phyloP scores from a whole-genome alignment of 208 protist genomes.

The Leishmania martiniquensis region DNA sequence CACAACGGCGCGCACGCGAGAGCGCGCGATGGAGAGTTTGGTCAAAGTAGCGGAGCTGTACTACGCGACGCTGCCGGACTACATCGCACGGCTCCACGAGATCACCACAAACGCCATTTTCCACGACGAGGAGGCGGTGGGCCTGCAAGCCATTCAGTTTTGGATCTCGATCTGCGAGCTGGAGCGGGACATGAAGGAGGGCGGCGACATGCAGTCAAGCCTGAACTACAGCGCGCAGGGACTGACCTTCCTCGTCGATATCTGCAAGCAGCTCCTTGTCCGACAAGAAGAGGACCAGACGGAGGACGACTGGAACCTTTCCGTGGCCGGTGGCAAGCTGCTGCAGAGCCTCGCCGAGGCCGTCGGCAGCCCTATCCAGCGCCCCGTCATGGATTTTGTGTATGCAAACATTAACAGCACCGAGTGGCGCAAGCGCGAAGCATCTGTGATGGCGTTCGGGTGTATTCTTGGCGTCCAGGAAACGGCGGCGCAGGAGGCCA shows the following conservation, averaged over 20 bases:
- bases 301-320: constrained; percentile 95
- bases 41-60: constrained; percentile 96
- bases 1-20: constrained; percentile 61
- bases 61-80: constrained; percentile 93
- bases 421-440: constrained; percentile 96
- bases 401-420: constrained; percentile 87
- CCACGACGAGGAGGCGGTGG: constrained; percentile 91
- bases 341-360: constrained; percentile 87
- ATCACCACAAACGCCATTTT: constrained; percentile 93
- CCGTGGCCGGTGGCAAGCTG: constrained; percentile 92
- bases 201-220: constrained; percentile 44
- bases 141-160: constrained; percentile 97
- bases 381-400: constrained; percentile 95
- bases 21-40: constrained; percentile 93
- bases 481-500: constrained; percentile 43
- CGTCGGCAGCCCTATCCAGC: constrained; percentile 71
- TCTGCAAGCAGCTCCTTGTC: constrained; percentile 88
- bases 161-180: constrained; percentile 97
- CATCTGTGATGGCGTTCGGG: constrained; percentile 95
- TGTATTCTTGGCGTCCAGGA: constrained; percentile 96
- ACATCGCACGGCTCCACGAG: constrained; percentile 90
- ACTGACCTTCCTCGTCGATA: constrained; percentile 79
- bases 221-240: constrained; percentile 90
- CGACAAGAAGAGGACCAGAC: constrained; percentile 94
- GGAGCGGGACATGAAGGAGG: constrained; percentile 88